phyloP scores from a whole-genome alignment of 2,329 filamentous ascomycete genomes.

The Coniochaeta ligniaria region DNA sequence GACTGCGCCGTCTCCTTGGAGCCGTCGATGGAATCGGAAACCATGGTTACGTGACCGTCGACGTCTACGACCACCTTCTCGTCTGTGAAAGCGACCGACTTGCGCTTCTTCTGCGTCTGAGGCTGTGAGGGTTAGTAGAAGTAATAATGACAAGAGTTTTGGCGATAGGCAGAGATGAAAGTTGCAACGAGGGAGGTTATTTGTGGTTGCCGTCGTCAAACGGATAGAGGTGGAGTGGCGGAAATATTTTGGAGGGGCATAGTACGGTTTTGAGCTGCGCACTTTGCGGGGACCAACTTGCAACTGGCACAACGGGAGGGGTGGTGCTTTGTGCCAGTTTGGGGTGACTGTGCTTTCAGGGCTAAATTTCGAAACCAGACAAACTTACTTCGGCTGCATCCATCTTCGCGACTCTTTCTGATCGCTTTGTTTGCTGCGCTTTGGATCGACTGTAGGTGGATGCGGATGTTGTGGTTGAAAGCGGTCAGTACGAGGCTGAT shows the following conservation, averaged over 20 bases:
- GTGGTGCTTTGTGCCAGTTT: not conserved
- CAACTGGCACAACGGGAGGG: not conserved
- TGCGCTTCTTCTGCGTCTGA: conserved; percentile 46
- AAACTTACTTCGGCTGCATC: conserved; percentile 1
- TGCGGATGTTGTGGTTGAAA: not conserved
- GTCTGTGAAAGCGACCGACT: conserved; percentile 91
- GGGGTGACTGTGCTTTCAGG: not conserved
- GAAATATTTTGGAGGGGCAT: conserved; percentile 6
- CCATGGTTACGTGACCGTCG: conserved; percentile 77
- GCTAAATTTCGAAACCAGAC: not conserved
- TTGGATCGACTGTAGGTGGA: not conserved
- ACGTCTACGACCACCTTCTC: conserved; percentile 81
- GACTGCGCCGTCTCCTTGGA: conserved; percentile 76
- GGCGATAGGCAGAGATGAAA: not conserved
- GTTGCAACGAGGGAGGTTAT: not conserved
- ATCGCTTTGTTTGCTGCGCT: not conserved
- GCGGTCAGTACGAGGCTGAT: not conserved
- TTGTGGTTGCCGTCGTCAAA: conserved; percentile 1
- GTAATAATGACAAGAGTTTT: not conserved
- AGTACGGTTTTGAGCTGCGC: not conserved
- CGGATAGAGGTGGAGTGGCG: not conserved
- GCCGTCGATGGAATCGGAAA: conserved; percentile 62
- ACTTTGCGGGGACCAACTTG: not conserved
- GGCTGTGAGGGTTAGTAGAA: conserved; percentile 11
- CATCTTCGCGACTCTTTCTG: not conserved